Percentiles rank a stretch among this genome's conserved stretches.
These are phyloP conservation scores for Metarhizium sp. DNA, from an alignment of 2,329 filamentous ascomycete species.

Conservation along the genomic window DNA sequence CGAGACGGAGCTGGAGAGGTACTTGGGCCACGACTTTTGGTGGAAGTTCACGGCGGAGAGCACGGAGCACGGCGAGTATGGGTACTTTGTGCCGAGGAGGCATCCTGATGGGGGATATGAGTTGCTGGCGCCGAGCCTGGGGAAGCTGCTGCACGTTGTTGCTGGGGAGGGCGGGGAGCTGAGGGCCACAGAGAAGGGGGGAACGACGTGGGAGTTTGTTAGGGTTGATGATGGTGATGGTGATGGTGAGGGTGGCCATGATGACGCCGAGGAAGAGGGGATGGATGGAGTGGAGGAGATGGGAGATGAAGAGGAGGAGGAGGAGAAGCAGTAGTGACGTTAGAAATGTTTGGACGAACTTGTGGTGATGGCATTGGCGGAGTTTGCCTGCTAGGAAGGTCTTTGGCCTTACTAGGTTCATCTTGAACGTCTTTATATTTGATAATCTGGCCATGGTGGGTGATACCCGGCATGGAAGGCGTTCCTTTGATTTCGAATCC, in stretches of 20 bases:
- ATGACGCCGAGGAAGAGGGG: neutral
- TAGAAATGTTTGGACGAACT: neutral
- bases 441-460: neutral
- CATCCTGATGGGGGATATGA: slow-evolving; percentile 8
- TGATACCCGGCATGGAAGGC: no score
- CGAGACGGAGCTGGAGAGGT: slow-evolving; percentile 3
- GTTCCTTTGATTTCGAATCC: no score
- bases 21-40: slow-evolving; percentile 5
- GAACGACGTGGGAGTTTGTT: slow-evolving; percentile 8
- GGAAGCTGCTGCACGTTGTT: slow-evolving; percentile 2
- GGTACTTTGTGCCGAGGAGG: slow-evolving; percentile 2
- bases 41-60: neutral
- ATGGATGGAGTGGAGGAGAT: neutral
- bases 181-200: slow-evolving; percentile 1
- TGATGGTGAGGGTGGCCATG: neutral
- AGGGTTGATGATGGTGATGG: neutral
- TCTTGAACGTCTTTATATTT: neutral
- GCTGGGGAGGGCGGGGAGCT: neutral
- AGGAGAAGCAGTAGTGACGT: neutral
- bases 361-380: neutral
- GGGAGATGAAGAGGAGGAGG: neutral
- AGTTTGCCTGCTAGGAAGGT: neutral
- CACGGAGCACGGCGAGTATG: neutral
- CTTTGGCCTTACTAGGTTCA: neutral
- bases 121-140: slow-evolving; percentile 7